phyloP scores from a whole-genome alignment of 1,284 basidiomycete genomes.

The Athelia sp. region DNA sequence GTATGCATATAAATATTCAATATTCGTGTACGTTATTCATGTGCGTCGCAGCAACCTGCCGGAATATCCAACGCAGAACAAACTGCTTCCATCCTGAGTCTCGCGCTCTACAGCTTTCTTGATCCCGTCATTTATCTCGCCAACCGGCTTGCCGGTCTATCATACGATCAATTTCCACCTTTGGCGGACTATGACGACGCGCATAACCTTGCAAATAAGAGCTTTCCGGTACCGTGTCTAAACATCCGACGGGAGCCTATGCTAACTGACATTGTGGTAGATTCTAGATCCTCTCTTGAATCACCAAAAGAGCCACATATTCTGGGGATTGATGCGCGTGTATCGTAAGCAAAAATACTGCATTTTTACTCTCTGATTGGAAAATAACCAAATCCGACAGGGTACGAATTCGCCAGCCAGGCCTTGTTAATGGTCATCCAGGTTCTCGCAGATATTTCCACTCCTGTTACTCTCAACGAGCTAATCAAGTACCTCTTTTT shows the following conservation, averaged over 20 bases:
- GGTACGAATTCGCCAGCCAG: not conserved
- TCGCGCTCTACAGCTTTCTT: constrained; percentile 25
- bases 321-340: constrained; percentile 15
- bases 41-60: constrained; percentile 14
- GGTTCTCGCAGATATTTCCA: constrained; percentile 25
- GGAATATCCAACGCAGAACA: constrained; percentile 27
- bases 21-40: not conserved
- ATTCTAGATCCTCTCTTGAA: constrained; percentile 24
- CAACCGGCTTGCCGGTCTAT: constrained; percentile 22
- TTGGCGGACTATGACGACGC: constrained; percentile 43
- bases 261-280: constrained; percentile 10
- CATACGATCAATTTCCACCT: constrained; percentile 32
- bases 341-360: not conserved
- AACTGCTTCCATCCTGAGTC: constrained; percentile 26
- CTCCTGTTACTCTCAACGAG: constrained; percentile 41
- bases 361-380: not conserved
- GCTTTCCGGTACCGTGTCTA: constrained; percentile 21
- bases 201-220: constrained; percentile 30
- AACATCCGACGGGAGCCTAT: not conserved
- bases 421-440: not conserved
- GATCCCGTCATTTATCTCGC: constrained; percentile 25
- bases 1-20: constrained; percentile 13
- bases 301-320: constrained; percentile 17
- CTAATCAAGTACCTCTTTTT: constrained; percentile 35
- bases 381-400: not conserved